Base-by-base conservation (phyloP, 2,329 filamentous ascomycete species). In the Didymella lethalis region DNA sequence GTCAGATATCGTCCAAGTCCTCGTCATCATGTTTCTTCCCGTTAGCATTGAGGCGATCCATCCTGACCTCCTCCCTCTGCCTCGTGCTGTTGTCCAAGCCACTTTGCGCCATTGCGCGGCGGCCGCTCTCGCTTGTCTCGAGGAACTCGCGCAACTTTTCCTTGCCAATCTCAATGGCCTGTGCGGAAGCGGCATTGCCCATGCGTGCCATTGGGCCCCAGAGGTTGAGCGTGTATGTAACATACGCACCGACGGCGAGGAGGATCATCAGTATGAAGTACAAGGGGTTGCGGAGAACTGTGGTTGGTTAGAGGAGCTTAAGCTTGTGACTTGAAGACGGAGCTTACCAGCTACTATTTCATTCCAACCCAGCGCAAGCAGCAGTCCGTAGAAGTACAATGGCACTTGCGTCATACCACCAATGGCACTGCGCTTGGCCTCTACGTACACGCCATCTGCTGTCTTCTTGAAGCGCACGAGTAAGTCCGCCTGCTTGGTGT, bases 401-500 rank as follows among this genome's bases (percentile, higher is more conserved):
- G 95, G 95, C 48, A 99, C 88, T 78, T 97, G 93, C 4, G 93
- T 91, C 69, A 99, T 91, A 57, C 94, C 93, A 54, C 95, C 95
- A 74, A 99, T 96, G 41, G 95, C 95, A 75, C 94, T 93, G 58
- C 95, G 88, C 84, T 99, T 99, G 48, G 95, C 95, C 81, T 99
- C 95, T 41, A 99, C 93, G 71, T 97, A 99, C 4, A 99, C 94
- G 7, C 93, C 95, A 75, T 99, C 95, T 1, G 95, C 95, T 34
- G 92, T 95, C 85, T 98, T 98, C 85, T 97, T 98, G 85, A 99
- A 99, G 54, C 95, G 86, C 14, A 96, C 90, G 10, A 93, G 92
- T 28, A 99, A 85, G 75, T 99, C 93, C 74, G 96, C 91, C 60
- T 91, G 87, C 80, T 97, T 97, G 64, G 88, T 85, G 78, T 98